Evolutionary conservation across 2,329 filamentous ascomycete genomes (phyloP).

Genomic region (Aureobasidium pullulans): DNA sequence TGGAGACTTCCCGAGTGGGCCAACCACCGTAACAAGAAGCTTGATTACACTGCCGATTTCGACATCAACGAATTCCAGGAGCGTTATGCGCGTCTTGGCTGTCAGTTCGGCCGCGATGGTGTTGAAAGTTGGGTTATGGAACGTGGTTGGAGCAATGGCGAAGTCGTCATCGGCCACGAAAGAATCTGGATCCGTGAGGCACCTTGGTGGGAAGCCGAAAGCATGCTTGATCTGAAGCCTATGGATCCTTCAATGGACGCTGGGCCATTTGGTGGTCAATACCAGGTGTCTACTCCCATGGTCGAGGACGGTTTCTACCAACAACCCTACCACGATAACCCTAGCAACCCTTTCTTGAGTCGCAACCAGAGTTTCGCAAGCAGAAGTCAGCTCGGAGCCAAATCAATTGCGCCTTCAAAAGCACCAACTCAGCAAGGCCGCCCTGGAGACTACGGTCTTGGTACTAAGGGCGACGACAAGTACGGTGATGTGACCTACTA

Average conservation of each 20-base stretch:
- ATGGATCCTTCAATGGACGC: conserved; percentile 47
- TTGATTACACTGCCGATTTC: conserved; percentile 96
- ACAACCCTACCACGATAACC: conserved; percentile 39
- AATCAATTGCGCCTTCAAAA: conserved; percentile 48
- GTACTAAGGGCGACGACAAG: conserved; percentile 72
- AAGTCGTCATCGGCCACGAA: conserved; percentile 83
- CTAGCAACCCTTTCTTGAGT: conserved; percentile 47
- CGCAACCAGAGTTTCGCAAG: conserved; percentile 39
- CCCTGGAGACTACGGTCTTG: conserved; percentile 81
- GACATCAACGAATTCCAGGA: conserved; percentile 86
- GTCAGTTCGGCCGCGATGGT: conserved; percentile 81
- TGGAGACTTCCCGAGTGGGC: conserved; percentile 97
- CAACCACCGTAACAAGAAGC: conserved; percentile 79
- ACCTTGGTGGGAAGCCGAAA: conserved; percentile 97
- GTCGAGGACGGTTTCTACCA: conserved; percentile 59
- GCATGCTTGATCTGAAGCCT: conserved; percentile 84
- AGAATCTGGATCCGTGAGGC: conserved; percentile 91
- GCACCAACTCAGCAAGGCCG: conserved; percentile 48
- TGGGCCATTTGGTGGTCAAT: conserved; percentile 62
- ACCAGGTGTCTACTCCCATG: conserved; percentile 53
- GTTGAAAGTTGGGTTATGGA: conserved; percentile 92
- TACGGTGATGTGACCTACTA: conserved; percentile 66
- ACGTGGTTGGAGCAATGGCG: conserved; percentile 95
- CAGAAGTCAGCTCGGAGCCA: conserved; percentile 32
- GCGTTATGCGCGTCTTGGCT: conserved; percentile 76